Evolutionary conservation across 1,284 basidiomycete genomes (phyloP).

Genomic region (Salmacisia buchloeana): DNA sequence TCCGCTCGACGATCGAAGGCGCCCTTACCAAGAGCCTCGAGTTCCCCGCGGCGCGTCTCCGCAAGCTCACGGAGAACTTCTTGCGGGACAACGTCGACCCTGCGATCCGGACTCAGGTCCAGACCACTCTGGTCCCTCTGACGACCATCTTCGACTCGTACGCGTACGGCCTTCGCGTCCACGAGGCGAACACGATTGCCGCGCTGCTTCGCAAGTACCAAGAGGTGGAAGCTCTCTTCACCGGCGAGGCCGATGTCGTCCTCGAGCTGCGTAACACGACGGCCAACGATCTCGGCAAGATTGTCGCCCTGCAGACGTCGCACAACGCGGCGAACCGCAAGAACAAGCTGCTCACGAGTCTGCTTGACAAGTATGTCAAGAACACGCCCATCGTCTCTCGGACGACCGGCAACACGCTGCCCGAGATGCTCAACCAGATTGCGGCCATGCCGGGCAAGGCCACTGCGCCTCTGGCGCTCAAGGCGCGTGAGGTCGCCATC

Average conservation of each 20-base stretch:
- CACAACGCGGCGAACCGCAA: constrained; percentile 94
- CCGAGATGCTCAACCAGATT: constrained; percentile 53
- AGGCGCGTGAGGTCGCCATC: constrained; percentile 95
- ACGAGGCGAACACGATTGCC: constrained; percentile 74
- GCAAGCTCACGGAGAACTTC: constrained; percentile 78
- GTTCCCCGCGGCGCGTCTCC: constrained; percentile 77
- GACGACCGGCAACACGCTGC: constrained; percentile 31
- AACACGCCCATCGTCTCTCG: constrained; percentile 30
- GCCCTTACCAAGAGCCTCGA: constrained; percentile 67
- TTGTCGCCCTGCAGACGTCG: constrained; percentile 79
- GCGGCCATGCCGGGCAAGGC: constrained; percentile 65
- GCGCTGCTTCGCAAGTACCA: constrained; percentile 69
- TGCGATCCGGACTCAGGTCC: constrained; percentile 36
- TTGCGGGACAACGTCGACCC: constrained; percentile 67
- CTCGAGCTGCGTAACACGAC: constrained; percentile 82
- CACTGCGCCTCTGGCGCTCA: constrained; percentile 61
- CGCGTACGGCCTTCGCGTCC: constrained; percentile 73
- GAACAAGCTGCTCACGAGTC: constrained; percentile 74
- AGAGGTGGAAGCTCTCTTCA: constrained; percentile 84
- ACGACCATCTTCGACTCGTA: constrained; percentile 77
- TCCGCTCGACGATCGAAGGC: constrained; percentile 72
- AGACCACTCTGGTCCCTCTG: constrained; percentile 65
- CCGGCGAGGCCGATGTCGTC: constrained; percentile 82
- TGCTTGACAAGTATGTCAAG: constrained; percentile 65
- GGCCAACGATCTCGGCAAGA: constrained; percentile 86